These are phyloP conservation scores for Acarospora socialis DNA, from an alignment of 2,329 filamentous ascomycete genomes.

Conservation along the genomic window DNA sequence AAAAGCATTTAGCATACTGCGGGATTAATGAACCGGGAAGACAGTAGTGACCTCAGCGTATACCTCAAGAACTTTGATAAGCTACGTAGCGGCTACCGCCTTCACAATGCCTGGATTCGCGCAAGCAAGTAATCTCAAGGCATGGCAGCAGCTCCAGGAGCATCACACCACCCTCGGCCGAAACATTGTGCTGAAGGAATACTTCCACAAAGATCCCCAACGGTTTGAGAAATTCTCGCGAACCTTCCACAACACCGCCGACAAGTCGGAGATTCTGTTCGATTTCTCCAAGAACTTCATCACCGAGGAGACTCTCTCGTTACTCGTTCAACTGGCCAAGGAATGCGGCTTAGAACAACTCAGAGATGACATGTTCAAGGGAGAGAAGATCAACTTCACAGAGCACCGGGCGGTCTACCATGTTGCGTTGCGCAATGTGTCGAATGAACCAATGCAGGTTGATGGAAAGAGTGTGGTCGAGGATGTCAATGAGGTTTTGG, in stretches of 20 bases:
- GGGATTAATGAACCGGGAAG: neutral
- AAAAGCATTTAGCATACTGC: neutral
- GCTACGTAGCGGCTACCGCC: neutral
- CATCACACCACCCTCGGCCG: slow-evolving; percentile 79
- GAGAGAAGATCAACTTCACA: slow-evolving; percentile 99
- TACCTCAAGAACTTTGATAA: neutral
- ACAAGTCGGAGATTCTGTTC: slow-evolving; percentile 79
- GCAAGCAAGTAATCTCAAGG: slow-evolving; percentile 70
- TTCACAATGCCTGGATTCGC: slow-evolving; percentile 50
- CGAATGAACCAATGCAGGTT: slow-evolving; percentile 67
- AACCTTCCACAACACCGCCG: slow-evolving; percentile 65
- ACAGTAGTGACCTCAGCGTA: neutral
- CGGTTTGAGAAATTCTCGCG: slow-evolving; percentile 85
- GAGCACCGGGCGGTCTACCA: slow-evolving; percentile 95
- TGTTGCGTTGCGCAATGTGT: slow-evolving; percentile 79
- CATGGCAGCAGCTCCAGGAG: slow-evolving; percentile 82
- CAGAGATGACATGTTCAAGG: slow-evolving; percentile 92
- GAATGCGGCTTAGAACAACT: slow-evolving; percentile 86
- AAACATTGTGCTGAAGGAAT: slow-evolving; percentile 82
- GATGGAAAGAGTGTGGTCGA: slow-evolving; percentile 89
- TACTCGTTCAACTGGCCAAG: slow-evolving; percentile 79
- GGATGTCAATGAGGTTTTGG: slow-evolving; percentile 76
- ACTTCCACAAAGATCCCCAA: slow-evolving; percentile 74
- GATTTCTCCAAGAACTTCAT: slow-evolving; percentile 99
- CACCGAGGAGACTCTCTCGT: slow-evolving; percentile 75